Percentiles rank a stretch among this genome's conserved stretches.
These are phyloP conservation scores for Boletus tylopilopsis DNA, from an alignment of 768 basidiomycete species.

Conservation along the genomic window DNA sequence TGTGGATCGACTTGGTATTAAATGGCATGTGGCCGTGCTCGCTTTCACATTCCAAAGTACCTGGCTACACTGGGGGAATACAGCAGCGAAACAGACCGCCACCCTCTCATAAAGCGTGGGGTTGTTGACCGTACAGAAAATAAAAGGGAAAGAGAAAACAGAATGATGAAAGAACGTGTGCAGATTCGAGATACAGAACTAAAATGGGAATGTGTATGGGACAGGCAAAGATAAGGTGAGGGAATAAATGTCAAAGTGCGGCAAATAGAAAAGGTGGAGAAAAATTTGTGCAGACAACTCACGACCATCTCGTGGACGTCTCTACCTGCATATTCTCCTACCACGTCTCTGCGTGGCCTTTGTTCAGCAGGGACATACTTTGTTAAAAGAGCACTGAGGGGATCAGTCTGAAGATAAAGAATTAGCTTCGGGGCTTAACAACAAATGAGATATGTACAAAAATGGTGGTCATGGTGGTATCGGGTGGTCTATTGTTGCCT, in stretches of 20 bases:
- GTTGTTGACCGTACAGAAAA: slow-evolving; percentile 24
- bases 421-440: slow-evolving; percentile 4
- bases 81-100: slow-evolving; percentile 18
- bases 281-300: slow-evolving; percentile 34
- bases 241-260: slow-evolving; percentile 3
- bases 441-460: neutral
- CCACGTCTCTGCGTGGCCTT: slow-evolving; percentile 68
- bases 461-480: slow-evolving; percentile 4
- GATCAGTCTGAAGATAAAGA: slow-evolving; percentile 60
- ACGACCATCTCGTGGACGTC: slow-evolving; percentile 82
- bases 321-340: slow-evolving; percentile 66
- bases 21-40: neutral
- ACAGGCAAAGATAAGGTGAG: slow-evolving; percentile 3
- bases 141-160: slow-evolving; percentile 14
- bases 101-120: slow-evolving; percentile 1
- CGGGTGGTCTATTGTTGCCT: slow-evolving; percentile 4
- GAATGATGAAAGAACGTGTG: slow-evolving; percentile 16
- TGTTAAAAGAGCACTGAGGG: slow-evolving; percentile 72
- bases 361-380: slow-evolving; percentile 82
- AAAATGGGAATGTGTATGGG: slow-evolving; percentile 13
- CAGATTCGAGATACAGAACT: slow-evolving; percentile 21
- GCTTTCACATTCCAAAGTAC: slow-evolving; percentile 17
- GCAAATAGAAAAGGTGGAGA: slow-evolving; percentile 6
- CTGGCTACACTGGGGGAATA: slow-evolving; percentile 20
- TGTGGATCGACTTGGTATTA: neutral